Conservation (phyloP, 768 basidiomycete species). For the Panellus pusillus region DNA sequence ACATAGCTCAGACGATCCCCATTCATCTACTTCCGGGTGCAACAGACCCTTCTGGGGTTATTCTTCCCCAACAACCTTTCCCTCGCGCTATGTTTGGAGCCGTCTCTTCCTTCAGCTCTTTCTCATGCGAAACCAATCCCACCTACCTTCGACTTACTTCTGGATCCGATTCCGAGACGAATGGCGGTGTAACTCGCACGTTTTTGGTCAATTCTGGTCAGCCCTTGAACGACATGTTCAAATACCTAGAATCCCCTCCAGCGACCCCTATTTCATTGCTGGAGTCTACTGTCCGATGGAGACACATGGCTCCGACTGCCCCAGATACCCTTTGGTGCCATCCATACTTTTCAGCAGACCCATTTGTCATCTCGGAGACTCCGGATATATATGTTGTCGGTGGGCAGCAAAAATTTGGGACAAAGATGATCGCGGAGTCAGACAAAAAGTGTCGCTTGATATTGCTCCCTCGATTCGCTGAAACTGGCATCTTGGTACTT, state of each 20-base stretch:
- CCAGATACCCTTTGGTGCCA: constrained; percentile 99
- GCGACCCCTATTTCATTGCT: constrained; percentile 74
- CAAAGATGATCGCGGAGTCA: constrained; percentile 55
- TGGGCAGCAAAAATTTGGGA: constrained; percentile 82
- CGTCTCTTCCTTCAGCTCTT: constrained; percentile 56
- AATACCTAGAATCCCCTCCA: constrained; percentile 77
- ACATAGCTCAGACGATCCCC: constrained; percentile 76
- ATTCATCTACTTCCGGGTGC: constrained; percentile 88
- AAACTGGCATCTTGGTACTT: constrained; percentile 76
- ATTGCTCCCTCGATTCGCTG: constrained; percentile 76
- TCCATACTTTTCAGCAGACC: constrained; percentile 84
- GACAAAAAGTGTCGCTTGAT: constrained; percentile 64
- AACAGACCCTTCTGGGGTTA: constrained; percentile 83
- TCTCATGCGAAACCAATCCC: constrained; percentile 87
- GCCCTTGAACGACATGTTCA: constrained; percentile 92
- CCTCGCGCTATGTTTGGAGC: constrained; percentile 89
- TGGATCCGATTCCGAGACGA: constrained; percentile 34
- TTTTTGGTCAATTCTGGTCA: constrained; percentile 90
- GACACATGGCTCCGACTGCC: constrained; percentile 97
- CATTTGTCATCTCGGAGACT: constrained; percentile 83
- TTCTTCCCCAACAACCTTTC: constrained; percentile 91
- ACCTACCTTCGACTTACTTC: constrained; percentile 72
- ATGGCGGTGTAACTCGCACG: constrained; percentile 42
- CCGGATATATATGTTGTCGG: constrained; percentile 94
- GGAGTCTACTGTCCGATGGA: constrained; percentile 82